Conservation (phyloP, 2,329 filamentous ascomycete species). For the Paraconiothyrium sp. region DNA sequence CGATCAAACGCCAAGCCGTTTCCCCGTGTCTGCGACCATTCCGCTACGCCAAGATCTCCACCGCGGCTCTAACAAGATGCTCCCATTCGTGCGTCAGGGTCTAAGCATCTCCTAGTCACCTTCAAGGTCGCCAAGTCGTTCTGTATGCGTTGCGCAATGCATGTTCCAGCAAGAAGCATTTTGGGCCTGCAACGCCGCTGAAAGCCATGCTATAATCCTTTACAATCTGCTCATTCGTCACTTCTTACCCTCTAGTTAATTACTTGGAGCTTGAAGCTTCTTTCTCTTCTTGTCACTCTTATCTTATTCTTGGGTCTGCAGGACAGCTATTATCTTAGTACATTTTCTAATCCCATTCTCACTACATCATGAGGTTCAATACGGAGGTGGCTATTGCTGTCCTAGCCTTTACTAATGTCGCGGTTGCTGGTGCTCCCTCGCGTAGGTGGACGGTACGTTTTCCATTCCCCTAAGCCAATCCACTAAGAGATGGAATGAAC, state of each 20-base stretch:
- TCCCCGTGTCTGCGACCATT: slow-evolving; percentile 24
- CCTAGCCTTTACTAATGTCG: slow-evolving; percentile 33
- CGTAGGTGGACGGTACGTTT: slow-evolving; percentile 35
- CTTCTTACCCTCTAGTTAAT: not conserved
- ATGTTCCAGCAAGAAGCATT: not conserved
- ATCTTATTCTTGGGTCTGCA: slow-evolving; percentile 20
- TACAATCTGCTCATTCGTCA: not conserved
- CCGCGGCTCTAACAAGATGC: slow-evolving; percentile 14
- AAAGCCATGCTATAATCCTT: slow-evolving; percentile 4
- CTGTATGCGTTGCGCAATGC: slow-evolving; percentile 24
- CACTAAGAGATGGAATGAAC: not conserved
- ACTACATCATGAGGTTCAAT: slow-evolving; percentile 37
- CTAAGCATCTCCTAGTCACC: slow-evolving; percentile 18
- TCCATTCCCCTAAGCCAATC: not conserved
- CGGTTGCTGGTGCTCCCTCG: slow-evolving; percentile 30
- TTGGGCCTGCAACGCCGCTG: not conserved
- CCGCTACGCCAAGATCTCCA: slow-evolving; percentile 27
- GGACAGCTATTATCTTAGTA: slow-evolving; percentile 20
- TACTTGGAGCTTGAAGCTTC: slow-evolving; percentile 15
- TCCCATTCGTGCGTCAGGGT: slow-evolving; percentile 22
- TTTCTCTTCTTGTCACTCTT: slow-evolving; percentile 16
- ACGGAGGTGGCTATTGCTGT: slow-evolving; percentile 28
- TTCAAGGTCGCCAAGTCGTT: slow-evolving; percentile 25
- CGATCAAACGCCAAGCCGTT: slow-evolving; percentile 30
- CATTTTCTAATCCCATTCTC: not conserved